A percentile compares a stretch with the other conserved stretches of the same genome.
Evolutionary conservation across 2,329 filamentous ascomycete species (phyloP).

Genomic region (Colletotrichum eleusines): DNA sequence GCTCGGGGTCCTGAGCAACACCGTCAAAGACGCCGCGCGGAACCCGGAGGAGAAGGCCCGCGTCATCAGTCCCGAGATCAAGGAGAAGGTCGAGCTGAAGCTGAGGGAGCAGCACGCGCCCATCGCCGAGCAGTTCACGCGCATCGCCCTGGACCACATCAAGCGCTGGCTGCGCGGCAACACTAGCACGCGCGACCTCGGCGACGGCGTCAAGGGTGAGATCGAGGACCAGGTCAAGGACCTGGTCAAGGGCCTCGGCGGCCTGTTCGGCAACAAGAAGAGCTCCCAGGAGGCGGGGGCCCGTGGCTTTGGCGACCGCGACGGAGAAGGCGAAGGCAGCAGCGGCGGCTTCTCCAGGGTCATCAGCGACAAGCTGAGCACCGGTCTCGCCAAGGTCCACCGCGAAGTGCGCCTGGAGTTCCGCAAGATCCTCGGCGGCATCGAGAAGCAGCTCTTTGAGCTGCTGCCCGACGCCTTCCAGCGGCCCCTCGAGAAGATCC

Average conservation of each 20-base stretch:
- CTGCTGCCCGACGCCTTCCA: slow-evolving; percentile 58
- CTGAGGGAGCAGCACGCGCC: slow-evolving; percentile 57
- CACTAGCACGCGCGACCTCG: slow-evolving; percentile 55
- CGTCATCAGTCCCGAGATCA: slow-evolving; percentile 60
- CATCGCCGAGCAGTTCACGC: slow-evolving; percentile 60
- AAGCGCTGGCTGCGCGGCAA: slow-evolving; percentile 60
- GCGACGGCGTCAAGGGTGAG: slow-evolving; percentile 59
- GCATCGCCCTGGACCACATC: slow-evolving; percentile 60
- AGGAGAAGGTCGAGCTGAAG: slow-evolving; percentile 56
- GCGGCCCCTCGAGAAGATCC: slow-evolving; percentile 58
- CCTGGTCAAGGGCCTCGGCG: slow-evolving; percentile 58
- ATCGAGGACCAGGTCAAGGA: slow-evolving; percentile 59
- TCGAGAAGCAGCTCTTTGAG: slow-evolving; percentile 61
- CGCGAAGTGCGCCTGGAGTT: slow-evolving; percentile 60
- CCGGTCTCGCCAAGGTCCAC: slow-evolving; percentile 58
- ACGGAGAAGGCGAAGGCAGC: slow-evolving; percentile 45
- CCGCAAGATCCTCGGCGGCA: slow-evolving; percentile 57
- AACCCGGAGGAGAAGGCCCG: slow-evolving; percentile 61
- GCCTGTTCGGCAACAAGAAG: slow-evolving; percentile 54
- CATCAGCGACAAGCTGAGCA: slow-evolving; percentile 61
- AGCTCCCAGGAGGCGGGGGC: slow-evolving; percentile 46
- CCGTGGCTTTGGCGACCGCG: slow-evolving; percentile 49
- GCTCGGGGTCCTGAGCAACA: slow-evolving; percentile 56
- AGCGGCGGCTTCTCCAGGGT: slow-evolving; percentile 57
- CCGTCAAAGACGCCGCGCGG: slow-evolving; percentile 58